A percentile compares a stretch with the other conserved stretches of the same genome.
Evolutionary conservation across 352 stramenopile genomes (phyloP).

Genomic region (Globisporangium abappressorium): DNA sequence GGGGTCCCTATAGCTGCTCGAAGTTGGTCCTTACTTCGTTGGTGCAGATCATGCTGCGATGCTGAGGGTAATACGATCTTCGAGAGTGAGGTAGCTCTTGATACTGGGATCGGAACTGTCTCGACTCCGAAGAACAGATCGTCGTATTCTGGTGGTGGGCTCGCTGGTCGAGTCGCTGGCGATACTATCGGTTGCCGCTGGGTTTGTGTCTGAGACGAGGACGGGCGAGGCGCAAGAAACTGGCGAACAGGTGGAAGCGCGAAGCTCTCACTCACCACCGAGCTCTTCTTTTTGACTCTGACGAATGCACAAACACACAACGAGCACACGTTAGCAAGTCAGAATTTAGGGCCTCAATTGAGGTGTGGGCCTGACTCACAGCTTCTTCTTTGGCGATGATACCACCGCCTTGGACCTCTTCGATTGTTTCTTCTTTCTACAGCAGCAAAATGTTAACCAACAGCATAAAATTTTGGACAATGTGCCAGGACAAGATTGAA

Average conservation of each 20-base stretch:
- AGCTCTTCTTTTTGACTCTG: constrained; percentile 11
- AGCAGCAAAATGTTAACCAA: background rate
- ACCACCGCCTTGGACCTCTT: constrained; percentile 9
- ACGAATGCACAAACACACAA: constrained; percentile 1
- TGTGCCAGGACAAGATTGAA: background rate
- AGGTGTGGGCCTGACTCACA: constrained; percentile 10
- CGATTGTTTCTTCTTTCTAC: constrained; percentile 11
- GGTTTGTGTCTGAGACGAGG: constrained; percentile 16
- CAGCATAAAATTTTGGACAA: background rate
- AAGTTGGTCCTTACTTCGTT: background rate
- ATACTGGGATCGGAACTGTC: constrained; percentile 30
- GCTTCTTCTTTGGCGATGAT: constrained; percentile 23
- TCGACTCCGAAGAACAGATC: constrained; percentile 73
- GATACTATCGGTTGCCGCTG: background rate
- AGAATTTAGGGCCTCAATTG: background rate
- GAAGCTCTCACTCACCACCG: constrained; percentile 15
- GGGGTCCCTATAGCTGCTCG: background rate
- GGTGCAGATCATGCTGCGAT: constrained; percentile 8
- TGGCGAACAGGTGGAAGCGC: constrained; percentile 27
- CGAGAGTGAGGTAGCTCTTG: background rate
- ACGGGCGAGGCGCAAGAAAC: constrained; percentile 13
- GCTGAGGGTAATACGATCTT: constrained; percentile 6
- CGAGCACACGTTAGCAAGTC: background rate
- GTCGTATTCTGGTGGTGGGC: constrained; percentile 49
- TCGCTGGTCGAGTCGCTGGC: constrained; percentile 24